These are phyloP conservation scores for Xylaria flabelliformis DNA, from an alignment of 495 filamentous ascomycete genomes.

Conservation along the genomic window DNA sequence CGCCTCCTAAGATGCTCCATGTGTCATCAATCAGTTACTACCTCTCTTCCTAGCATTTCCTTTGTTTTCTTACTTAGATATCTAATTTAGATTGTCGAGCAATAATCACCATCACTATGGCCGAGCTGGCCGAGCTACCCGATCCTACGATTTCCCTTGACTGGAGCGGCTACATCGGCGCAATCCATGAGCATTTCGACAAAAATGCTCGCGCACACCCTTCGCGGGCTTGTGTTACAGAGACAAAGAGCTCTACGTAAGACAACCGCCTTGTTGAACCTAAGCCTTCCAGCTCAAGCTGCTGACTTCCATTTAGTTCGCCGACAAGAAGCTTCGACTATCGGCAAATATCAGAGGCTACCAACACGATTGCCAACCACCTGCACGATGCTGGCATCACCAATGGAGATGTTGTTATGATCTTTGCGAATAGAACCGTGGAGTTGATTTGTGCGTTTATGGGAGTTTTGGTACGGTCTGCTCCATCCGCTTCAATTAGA, in stretches of 20 bases:
- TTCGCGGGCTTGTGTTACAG: background rate
- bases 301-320: too few species aligned
- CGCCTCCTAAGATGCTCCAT: too few species aligned
- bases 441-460: too few species aligned
- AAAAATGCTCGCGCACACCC: constrained; percentile 46
- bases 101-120: constrained; percentile 20
- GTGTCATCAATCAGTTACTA: too few species aligned
- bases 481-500: too few species aligned
- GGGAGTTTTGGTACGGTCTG: too few species aligned
- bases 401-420: constrained; percentile 90
- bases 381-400: constrained; percentile 73
- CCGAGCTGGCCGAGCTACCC: constrained; percentile 53
- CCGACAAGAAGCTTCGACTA: too few species aligned
- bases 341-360: constrained; percentile 57
- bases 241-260: constrained; percentile 57
- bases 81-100: too few species aligned
- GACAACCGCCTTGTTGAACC: constrained; percentile 55
- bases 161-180: constrained; percentile 81
- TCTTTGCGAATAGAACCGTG: constrained; percentile 36
- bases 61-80: too few species aligned
- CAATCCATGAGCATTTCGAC: constrained; percentile 78
- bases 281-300: constrained; percentile 46
- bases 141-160: constrained; percentile 79
- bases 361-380: constrained; percentile 79
- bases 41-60: too few species aligned